Percentiles rank a stretch among this genome's conserved stretches.
Evolutionary conservation across 345 rosid genomes (phyloP).

Genomic region (Syzygium jambos): DNA sequence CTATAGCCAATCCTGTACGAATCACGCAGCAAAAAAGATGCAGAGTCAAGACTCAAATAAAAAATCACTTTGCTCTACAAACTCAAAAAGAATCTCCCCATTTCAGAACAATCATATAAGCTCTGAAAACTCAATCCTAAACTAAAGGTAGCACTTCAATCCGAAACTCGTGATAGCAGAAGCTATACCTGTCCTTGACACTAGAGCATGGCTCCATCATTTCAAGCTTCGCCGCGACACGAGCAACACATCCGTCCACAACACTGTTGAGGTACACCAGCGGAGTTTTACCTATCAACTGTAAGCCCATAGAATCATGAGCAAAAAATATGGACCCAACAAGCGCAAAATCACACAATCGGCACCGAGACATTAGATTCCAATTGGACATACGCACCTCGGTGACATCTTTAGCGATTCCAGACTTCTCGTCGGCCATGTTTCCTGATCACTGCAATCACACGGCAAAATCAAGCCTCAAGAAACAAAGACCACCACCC

Average conservation of each 20-base stretch:
- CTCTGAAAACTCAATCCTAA: neutral
- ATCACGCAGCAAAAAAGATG: too few relatives aligned
- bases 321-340: neutral
- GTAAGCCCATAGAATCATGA: neutral
- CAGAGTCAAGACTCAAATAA: neutral
- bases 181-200: slow-evolving; percentile 65
- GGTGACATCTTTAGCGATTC: slow-evolving; percentile 75
- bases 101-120: neutral
- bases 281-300: slow-evolving; percentile 88
- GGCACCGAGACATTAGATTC: neutral
- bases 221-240: slow-evolving; percentile 82
- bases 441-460: slow-evolving; percentile 14
- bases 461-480: neutral
- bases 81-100: neutral
- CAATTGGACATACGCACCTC: slow-evolving; percentile 33
- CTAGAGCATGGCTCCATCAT: slow-evolving; percentile 75
- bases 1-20: slow-evolving; percentile 76
- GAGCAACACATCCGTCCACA: slow-evolving; percentile 66
- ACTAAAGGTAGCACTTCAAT: neutral
- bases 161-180: neutral
- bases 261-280: slow-evolving; percentile 69
- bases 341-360: neutral
- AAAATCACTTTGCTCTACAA: neutral
- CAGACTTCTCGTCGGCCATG: slow-evolving; percentile 40
- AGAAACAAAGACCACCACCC: neutral